These are phyloP conservation scores for Hortiboletus rubellus DNA, from an alignment of 1,284 basidiomycete genomes.

Conservation along the genomic window DNA sequence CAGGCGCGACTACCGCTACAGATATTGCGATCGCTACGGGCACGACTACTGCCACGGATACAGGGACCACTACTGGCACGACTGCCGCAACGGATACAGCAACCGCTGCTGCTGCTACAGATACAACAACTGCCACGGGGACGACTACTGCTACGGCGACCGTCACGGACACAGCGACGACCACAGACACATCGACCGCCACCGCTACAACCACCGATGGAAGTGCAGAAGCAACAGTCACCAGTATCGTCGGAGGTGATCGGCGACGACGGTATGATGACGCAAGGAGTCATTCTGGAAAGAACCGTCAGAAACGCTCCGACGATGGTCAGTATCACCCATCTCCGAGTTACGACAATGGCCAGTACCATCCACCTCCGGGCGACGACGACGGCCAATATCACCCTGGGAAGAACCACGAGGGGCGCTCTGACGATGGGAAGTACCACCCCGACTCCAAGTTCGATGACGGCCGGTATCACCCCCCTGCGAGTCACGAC, in stretches of 20 bases:
- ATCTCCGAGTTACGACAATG: not conserved
- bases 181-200: not conserved
- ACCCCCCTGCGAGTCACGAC: not conserved
- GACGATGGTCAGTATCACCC: slow-evolving; percentile 10
- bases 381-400: slow-evolving; percentile 1
- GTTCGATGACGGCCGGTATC: slow-evolving; percentile 13
- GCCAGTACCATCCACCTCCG: slow-evolving; percentile 4
- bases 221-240: not conserved
- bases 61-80: not conserved
- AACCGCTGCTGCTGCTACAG: not conserved
- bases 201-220: not conserved
- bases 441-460: slow-evolving; percentile 5
- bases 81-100: not conserved
- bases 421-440: slow-evolving; percentile 8
- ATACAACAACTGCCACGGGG: not conserved
- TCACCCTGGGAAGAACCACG: not conserved
- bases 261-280: slow-evolving; percentile 1
- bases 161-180: not conserved
- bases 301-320: slow-evolving; percentile 1
- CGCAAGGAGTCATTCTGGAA: not conserved
- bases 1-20: not conserved
- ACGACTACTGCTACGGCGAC: not conserved
- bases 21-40: not conserved
- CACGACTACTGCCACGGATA: not conserved
- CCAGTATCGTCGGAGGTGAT: not conserved